Conservation (phyloP, 73 alveolate species). For the Paramecium caudatum region DNA sequence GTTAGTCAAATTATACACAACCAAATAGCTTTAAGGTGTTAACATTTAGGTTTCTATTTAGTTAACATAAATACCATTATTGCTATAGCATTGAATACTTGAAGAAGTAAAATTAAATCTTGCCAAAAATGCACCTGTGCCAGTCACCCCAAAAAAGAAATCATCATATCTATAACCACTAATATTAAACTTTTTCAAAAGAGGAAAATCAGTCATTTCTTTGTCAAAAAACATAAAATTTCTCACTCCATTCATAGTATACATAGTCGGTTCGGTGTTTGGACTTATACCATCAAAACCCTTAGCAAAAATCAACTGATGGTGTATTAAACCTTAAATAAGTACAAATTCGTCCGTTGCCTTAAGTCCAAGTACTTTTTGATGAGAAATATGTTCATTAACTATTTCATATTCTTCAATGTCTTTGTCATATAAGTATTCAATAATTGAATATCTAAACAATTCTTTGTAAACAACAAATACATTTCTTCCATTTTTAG, state of each 20-base stretch:
- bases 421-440: background rate
- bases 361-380: background rate
- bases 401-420: slow-evolving; percentile 4
- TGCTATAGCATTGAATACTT: slow-evolving; percentile 33
- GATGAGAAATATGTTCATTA: background rate
- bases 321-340: slow-evolving; percentile 36
- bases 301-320: background rate
- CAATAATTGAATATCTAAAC: slow-evolving; percentile 15
- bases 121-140: background rate
- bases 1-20: background rate
- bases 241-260: background rate
- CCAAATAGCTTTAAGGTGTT: background rate
- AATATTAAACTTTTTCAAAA: background rate
- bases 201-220: background rate
- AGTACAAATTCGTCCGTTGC: slow-evolving; percentile 62
- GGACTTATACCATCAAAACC: background rate
- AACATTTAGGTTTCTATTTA: background rate
- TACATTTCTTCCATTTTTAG: slow-evolving; percentile 60
- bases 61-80: background rate
- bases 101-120: background rate
- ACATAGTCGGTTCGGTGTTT: background rate
- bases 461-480: slow-evolving; percentile 49
- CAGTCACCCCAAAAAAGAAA: slow-evolving; percentile 61
- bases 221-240: slow-evolving; percentile 18
- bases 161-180: slow-evolving; percentile 37